Conservation (phyloP, 2,329 filamentous ascomycete species). For the Trichoderma lentiforme region DNA sequence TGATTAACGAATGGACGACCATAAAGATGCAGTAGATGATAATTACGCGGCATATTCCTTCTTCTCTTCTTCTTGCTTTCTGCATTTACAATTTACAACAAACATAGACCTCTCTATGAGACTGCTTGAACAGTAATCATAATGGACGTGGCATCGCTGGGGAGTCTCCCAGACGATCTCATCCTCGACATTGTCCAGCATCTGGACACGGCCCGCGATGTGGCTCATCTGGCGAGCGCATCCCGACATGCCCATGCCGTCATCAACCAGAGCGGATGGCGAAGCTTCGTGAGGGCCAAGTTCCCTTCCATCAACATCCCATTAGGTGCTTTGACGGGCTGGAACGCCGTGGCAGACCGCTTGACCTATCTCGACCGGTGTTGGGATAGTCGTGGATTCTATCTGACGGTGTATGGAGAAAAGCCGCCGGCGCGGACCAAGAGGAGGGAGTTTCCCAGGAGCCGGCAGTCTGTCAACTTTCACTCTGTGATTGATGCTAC, state of each 20-base stretch:
- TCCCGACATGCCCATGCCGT: conserved; percentile 40
- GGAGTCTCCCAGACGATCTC: conserved; percentile 48
- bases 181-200: conserved; percentile 47
- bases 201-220: conserved; percentile 47
- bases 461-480: conserved; percentile 38
- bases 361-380: conserved; percentile 50
- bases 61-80: background rate
- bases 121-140: background rate
- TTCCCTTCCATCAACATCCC: conserved; percentile 43
- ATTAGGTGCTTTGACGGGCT: conserved; percentile 26
- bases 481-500: conserved; percentile 48
- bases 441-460: conserved; percentile 21
- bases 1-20: background rate
- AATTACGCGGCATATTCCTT: background rate
- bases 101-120: background rate
- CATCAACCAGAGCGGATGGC: conserved; percentile 46
- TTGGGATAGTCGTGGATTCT: conserved; percentile 50
- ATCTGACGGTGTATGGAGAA: conserved; percentile 29
- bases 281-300: conserved; percentile 43
- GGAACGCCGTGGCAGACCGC: conserved; percentile 41
- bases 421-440: conserved; percentile 20
- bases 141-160: conserved; percentile 34
- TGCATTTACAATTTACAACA: background rate
- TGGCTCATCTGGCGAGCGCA: conserved; percentile 40
- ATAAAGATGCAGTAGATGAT: background rate